Evolutionary conservation across 768 basidiomycete species (phyloP), one percentile per base, ranked within the genome.

Genomic region (Infundibulicybe gibba): DNA sequence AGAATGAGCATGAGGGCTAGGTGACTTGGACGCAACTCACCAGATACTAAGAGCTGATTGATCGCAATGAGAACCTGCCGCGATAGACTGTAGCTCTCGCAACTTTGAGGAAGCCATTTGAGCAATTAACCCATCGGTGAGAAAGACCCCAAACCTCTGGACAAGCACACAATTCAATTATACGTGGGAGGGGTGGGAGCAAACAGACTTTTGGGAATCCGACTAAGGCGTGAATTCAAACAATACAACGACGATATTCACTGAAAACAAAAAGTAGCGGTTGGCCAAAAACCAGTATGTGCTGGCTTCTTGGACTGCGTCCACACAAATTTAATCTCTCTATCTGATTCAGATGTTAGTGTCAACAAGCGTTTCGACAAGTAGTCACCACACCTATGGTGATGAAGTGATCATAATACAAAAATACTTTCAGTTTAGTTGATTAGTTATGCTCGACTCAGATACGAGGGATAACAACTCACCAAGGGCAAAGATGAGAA

Each of bases 251-350:
- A 51, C 54, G 13, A 70, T 54, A 41, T 68, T 69, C 20, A 68
- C 71, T 37, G 74, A 57, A 41, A 76, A 63, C 2, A 72, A 64
- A 25, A 74, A 51, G 45, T 81, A 81, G 5, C 79, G 73, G 49
- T 77, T 77, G 32, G 74, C 39, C 41, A 75, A 70, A 57, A 80
- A 80, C 54, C 70, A 65, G 32, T 67, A 65, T 2, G 73, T 63
- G 44, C 73, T 70, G 51, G 42, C 1, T 59, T 64, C 45, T 68
- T 69, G 1, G 67, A 67, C 39, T 65, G 62, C 44, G 58, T 58
- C 79, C 79, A 81, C 5, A 81, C 54, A 43, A 67, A 65, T 14
- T 62, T 54, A 31, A 76, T 55, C 52, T 80, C 78, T 42, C 58
- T 53, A 4, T 59, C 71, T 72, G 38, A 13, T 8, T n/a, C 32